Percentiles rank a stretch among this genome's conserved stretches.
These are phyloP conservation scores for Orbilia oligospora DNA, from an alignment of 2,329 filamentous ascomycete species.

Conservation along the genomic window DNA sequence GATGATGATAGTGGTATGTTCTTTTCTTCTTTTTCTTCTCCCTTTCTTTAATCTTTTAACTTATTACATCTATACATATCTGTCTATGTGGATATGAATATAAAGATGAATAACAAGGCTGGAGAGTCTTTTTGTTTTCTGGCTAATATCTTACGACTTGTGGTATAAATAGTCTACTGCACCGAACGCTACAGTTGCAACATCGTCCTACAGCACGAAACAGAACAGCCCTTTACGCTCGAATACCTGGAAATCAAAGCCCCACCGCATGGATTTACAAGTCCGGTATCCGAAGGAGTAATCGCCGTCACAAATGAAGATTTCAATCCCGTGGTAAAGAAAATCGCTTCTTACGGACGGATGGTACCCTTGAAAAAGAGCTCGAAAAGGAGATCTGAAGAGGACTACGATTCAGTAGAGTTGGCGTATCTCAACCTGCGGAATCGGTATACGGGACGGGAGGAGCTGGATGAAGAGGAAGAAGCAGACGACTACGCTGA, in stretches of 20 bases:
- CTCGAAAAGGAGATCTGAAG: conserved; percentile 12
- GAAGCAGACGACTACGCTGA: conserved; percentile 31
- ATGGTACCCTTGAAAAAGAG: conserved; percentile 43
- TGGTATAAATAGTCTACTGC: conserved; percentile 43
- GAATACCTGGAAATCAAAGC: conserved; percentile 58
- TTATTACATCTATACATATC: no score
- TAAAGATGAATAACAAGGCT: background rate
- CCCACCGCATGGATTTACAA: conserved; percentile 49
- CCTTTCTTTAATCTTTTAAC: background rate
- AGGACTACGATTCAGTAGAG: conserved; percentile 8
- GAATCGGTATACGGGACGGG: background rate
- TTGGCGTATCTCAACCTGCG: conserved; percentile 2
- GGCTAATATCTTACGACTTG: background rate
- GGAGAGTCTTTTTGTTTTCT: background rate
- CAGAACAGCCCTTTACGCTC: conserved; percentile 49
- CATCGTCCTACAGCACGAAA: conserved; percentile 56
- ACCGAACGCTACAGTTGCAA: conserved; percentile 58
- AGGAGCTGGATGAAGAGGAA: conserved; percentile 36
- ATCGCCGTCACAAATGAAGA: conserved; percentile 54
- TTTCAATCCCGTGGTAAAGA: conserved; percentile 40
- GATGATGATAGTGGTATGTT: conserved; percentile 51
- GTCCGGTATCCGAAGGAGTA: conserved; percentile 50
- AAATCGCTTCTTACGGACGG: conserved; percentile 46
- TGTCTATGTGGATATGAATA: no score
- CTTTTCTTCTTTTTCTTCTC: background rate